Conservation (phyloP, 2,329 filamentous ascomycete species). For the Huntiella moniliformis region DNA sequence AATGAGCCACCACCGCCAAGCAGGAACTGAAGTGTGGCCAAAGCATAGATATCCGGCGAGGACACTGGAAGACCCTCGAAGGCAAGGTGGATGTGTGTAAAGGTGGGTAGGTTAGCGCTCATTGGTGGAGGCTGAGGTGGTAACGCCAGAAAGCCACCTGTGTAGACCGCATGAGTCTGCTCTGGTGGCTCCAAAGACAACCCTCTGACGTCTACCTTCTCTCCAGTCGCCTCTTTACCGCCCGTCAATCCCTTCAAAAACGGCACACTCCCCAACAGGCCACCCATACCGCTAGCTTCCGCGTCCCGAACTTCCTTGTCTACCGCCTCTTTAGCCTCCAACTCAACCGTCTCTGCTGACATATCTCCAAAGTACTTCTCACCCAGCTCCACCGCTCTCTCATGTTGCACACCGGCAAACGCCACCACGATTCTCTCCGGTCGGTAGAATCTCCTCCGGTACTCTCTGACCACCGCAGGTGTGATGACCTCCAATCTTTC, state of each 20-base stretch:
- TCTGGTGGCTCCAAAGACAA: constrained; percentile 32
- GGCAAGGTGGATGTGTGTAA: constrained; percentile 86
- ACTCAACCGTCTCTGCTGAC: constrained; percentile 25
- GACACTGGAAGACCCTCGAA: constrained; percentile 88
- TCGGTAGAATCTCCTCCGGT: constrained; percentile 66
- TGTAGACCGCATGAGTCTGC: constrained; percentile 53
- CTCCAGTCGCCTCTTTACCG: constrained; percentile 39
- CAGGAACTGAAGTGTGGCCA: constrained; percentile 86
- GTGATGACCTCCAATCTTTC: constrained; percentile 64
- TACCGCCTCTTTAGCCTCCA: constrained; percentile 19
- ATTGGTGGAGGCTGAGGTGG: constrained; percentile 60
- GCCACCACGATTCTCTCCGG: constrained; percentile 88
- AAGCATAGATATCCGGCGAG: constrained; percentile 84
- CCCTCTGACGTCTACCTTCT: background rate
- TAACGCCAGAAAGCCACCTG: constrained; percentile 77
- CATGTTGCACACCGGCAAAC: constrained; percentile 78
- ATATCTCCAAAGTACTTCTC: constrained; percentile 87
- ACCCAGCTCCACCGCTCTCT: constrained; percentile 57
- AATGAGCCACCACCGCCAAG: constrained; percentile 93
- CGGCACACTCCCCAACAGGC: constrained; percentile 63
- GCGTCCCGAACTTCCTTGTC: constrained; percentile 33
- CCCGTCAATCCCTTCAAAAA: constrained; percentile 81
- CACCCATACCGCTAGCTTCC: constrained; percentile 26
- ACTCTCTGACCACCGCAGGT: constrained; percentile 52
- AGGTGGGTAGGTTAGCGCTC: constrained; percentile 58